Evolutionary conservation across 2,329 filamentous ascomycete genomes (phyloP), one percentile per base, ranked within the genome.

Genomic region (Ophiostoma sp.): DNA sequence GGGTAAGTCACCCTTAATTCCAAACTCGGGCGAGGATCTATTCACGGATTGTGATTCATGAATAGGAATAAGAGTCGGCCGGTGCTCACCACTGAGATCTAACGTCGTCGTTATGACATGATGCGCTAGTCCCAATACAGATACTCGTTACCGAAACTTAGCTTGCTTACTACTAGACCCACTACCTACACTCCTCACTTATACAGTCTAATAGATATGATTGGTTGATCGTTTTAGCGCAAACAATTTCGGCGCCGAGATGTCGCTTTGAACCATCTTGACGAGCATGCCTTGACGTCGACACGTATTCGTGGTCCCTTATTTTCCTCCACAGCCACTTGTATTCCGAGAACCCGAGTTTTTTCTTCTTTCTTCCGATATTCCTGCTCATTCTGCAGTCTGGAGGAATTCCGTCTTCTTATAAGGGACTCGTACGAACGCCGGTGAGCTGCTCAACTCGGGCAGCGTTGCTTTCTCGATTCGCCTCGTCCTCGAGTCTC

Each of bases 401-500:
- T 20, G 8, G 20, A 52, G n/a, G 7, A 20, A 20, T 20, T 1
- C 39, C 5, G 33, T 64, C 17, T 39, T 64, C n/a, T 39, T 39
- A 65, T 23, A 39, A 65, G 35, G 35, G 62, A 10, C 62, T 65
- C 62, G 62, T 65, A 65, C 62, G 62, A 65, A 39, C 62, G n/a
- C 62, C 4, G 57, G 13, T 13, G 27, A 17, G 15, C 2, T 11
- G 17, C 20, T 5, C 35, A 41, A 27, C 62, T 65, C 62, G 20
- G 27, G 23, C 7, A 65, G 62, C 39, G 62, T 39, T 65, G 27
- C 31, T 36, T 13, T 7, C 27, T 64, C 27, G 6, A 64, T 31
- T 35, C 57, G 17, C 60, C 33, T 36, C 31, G 31, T 36, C 57
- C 27, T 20, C 27, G 4, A 23, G 23, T 10, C 54, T 62, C 13